Percentiles rank a stretch among this genome's conserved stretches.
phyloP scores from a whole-genome alignment of 345 rosid species.

The Isatis tinctoria region DNA sequence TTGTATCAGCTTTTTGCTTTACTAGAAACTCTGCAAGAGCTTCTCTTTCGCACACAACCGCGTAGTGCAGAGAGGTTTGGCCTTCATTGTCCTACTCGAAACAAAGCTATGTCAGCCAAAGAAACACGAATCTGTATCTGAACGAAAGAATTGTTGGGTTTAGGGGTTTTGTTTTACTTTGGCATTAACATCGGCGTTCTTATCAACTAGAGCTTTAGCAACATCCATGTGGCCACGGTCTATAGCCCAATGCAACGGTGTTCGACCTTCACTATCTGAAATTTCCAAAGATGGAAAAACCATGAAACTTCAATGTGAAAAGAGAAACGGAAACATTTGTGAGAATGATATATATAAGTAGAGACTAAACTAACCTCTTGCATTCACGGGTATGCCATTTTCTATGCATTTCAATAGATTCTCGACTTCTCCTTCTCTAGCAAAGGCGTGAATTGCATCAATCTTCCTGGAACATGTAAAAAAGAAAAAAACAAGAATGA shows the following conservation, averaged over 20 bases:
- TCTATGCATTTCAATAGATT: slow-evolving; percentile 70
- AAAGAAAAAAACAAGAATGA: background rate
- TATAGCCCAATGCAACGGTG: slow-evolving; percentile 95
- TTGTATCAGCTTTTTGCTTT: slow-evolving; percentile 65
- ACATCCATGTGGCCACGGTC: slow-evolving; percentile 74
- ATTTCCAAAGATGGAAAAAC: background rate
- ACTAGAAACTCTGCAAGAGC: slow-evolving; percentile 67
- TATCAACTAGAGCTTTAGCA: slow-evolving; percentile 53
- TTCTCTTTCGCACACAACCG: slow-evolving; percentile 82
- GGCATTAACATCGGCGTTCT: slow-evolving; percentile 68
- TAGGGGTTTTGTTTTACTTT: slow-evolving; percentile 45
- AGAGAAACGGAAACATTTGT: background rate
- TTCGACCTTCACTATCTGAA: slow-evolving; percentile 88
- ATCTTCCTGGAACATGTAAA: slow-evolving; percentile 56
- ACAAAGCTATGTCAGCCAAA: background rate
- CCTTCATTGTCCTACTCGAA: slow-evolving; percentile 77
- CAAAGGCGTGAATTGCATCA: slow-evolving; percentile 85
- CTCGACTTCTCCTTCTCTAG: slow-evolving; percentile 85
- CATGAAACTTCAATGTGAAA: background rate
- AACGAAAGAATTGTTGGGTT: background rate
- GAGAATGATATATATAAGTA: background rate
- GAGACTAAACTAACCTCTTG: slow-evolving; percentile 54
- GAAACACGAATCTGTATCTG: background rate
- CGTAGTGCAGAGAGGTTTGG: slow-evolving; percentile 88
- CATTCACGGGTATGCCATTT: slow-evolving; percentile 60